Conservation (phyloP, 2,329 filamentous ascomycete genomes). For the Phoma sp. region DNA sequence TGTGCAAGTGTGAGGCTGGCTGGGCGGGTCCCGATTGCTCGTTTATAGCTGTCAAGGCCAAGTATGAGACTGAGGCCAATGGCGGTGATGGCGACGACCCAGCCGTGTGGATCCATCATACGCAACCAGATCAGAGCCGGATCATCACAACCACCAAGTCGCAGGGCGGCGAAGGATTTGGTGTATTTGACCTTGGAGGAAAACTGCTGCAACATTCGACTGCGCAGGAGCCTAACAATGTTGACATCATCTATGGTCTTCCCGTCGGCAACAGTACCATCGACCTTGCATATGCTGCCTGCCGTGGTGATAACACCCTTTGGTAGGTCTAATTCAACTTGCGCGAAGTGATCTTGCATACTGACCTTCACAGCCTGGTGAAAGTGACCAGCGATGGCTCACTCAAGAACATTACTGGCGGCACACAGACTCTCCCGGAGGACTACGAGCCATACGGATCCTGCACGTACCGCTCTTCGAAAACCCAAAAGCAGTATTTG, state of each 20-base stretch:
- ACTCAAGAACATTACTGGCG: constrained; percentile 53
- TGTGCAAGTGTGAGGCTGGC: constrained; percentile 33
- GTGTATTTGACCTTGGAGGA: constrained; percentile 58
- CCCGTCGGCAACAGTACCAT: constrained; percentile 52
- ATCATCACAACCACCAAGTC: constrained; percentile 63
- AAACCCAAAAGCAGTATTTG: constrained; percentile 58
- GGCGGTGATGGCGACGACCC: constrained; percentile 44
- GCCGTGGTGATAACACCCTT: constrained; percentile 59
- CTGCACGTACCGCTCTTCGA: constrained; percentile 57
- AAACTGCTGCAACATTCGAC: constrained; percentile 55
- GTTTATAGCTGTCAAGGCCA: constrained; percentile 36
- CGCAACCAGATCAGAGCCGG: constrained; percentile 51
- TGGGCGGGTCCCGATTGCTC: constrained; percentile 41
- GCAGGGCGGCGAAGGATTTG: constrained; percentile 56
- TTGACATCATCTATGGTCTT: constrained; percentile 61
- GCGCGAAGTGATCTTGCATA: background rate
- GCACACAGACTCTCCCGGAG: constrained; percentile 54
- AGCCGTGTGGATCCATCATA: constrained; percentile 41
- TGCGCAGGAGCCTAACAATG: constrained; percentile 60
- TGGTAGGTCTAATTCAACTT: constrained; percentile 50
- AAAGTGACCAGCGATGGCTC: constrained; percentile 58
- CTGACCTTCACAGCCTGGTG: constrained; percentile 50
- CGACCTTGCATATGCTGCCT: constrained; percentile 60
- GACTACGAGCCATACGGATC: constrained; percentile 61
- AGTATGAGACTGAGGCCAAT: constrained; percentile 43